Evolutionary conservation across 768 basidiomycete species (phyloP).

Genomic region (Suillus alpinus): DNA sequence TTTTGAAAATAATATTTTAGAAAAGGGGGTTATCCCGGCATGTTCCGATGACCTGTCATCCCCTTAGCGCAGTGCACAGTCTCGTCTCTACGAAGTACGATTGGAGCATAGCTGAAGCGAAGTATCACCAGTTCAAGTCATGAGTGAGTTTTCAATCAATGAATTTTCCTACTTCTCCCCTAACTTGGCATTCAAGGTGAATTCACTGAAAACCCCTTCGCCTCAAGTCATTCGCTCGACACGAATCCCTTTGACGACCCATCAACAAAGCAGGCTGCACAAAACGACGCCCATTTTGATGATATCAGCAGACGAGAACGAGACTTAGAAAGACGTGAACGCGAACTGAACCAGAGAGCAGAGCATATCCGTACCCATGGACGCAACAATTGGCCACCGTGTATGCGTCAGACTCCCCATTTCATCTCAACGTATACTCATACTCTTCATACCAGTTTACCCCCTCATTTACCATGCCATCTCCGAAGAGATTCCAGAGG

Average conservation of each 20-base stretch:
- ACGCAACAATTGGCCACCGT: slow-evolving; percentile 92
- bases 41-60: background rate
- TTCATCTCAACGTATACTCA: slow-evolving; percentile 19
- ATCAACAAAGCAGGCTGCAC: slow-evolving; percentile 35
- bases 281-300: slow-evolving; percentile 46
- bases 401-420: slow-evolving; percentile 41
- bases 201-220: slow-evolving; percentile 72
- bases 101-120: background rate
- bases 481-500: slow-evolving; percentile 82
- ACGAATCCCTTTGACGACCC: slow-evolving; percentile 92
- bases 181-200: slow-evolving; percentile 18
- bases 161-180: too few species aligned
- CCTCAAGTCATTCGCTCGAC: slow-evolving; percentile 81
- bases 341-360: slow-evolving; percentile 65
- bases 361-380: slow-evolving; percentile 73
- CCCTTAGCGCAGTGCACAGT: background rate
- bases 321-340: slow-evolving; percentile 78
- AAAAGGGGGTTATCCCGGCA: background rate
- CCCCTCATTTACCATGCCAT: slow-evolving; percentile 96
- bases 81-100: background rate
- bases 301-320: slow-evolving; percentile 76
- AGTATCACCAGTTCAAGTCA: slow-evolving; percentile 5
- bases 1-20: background rate
- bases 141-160: slow-evolving; percentile 20
- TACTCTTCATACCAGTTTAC: slow-evolving; percentile 56